Evolutionary conservation across 2,329 filamentous ascomycete genomes (phyloP).

Genomic region (Aulographum hederae): DNA sequence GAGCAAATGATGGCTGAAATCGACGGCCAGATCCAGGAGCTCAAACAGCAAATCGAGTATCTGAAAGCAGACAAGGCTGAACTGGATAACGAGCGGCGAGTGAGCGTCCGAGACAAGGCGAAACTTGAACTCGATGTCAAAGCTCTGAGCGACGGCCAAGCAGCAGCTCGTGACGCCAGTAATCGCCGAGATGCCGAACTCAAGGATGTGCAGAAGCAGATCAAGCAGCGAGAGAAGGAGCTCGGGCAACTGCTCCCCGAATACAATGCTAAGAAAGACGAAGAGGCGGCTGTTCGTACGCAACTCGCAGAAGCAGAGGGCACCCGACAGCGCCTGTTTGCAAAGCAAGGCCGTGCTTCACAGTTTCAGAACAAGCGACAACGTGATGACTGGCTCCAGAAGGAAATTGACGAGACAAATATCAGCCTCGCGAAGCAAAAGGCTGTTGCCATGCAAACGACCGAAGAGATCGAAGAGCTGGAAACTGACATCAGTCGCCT

Average conservation of each 20-base stretch:
- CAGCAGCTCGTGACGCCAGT: conserved; percentile 55
- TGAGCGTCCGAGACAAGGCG: conserved; percentile 60
- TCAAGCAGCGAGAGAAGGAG: conserved; percentile 58
- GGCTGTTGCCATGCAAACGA: conserved; percentile 65
- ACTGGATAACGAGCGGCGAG: conserved; percentile 75
- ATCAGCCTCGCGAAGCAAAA: conserved; percentile 61
- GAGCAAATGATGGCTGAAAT: conserved; percentile 64
- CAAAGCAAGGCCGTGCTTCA: conserved; percentile 77
- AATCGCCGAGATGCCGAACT: conserved; percentile 55
- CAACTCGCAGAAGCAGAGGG: conserved; percentile 62
- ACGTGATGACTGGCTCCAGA: conserved; percentile 64
- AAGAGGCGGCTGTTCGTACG: conserved; percentile 52
- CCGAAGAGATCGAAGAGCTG: conserved; percentile 62
- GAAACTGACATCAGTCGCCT: conserved; percentile 52
- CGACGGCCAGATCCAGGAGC: conserved; percentile 59
- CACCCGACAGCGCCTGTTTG: conserved; percentile 60
- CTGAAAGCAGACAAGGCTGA: conserved; percentile 71
- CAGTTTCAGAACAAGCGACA: conserved; percentile 80
- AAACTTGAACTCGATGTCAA: conserved; percentile 77
- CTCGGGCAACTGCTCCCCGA: conserved; percentile 58
- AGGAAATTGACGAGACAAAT: conserved; percentile 66
- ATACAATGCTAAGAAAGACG: conserved; percentile 52
- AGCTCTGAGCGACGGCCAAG: conserved; percentile 65
- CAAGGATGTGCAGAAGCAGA: conserved; percentile 52
- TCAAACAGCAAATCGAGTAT: conserved; percentile 69